Evolutionary conservation across 1,284 basidiomycete species (phyloP).

Genomic region (Ustilago shanxiensis): DNA sequence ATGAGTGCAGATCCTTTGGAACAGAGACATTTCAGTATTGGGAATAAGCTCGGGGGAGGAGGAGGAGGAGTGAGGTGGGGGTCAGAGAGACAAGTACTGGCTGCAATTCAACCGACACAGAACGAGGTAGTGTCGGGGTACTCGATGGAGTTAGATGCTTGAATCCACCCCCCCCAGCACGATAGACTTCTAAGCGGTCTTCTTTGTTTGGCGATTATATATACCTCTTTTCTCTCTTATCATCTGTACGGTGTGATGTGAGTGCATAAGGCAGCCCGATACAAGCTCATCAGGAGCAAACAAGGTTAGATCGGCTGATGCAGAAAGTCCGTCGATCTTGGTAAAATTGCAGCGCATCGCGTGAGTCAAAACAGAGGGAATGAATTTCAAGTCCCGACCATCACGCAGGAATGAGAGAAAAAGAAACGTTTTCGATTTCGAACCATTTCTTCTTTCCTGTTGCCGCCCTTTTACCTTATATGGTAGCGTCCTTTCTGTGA

Average conservation of each 20-base stretch:
- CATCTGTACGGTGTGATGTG: neutral
- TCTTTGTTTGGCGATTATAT: neutral
- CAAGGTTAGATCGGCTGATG: too few relatives aligned
- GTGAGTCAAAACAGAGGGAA: too few relatives aligned
- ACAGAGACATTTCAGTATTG: conserved; percentile 6
- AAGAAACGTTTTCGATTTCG: too few relatives aligned
- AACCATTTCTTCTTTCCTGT: too few relatives aligned
- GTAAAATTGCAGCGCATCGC: neutral
- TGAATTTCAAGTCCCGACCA: conserved; percentile 22
- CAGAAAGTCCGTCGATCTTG: too few relatives aligned
- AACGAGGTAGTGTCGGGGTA: conserved; percentile 5
- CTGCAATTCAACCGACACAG: conserved; percentile 21
- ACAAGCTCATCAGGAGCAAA: too few relatives aligned
- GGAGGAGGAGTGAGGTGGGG: neutral
- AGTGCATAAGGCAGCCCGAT: neutral
- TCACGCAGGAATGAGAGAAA: neutral
- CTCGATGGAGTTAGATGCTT: conserved; percentile 36
- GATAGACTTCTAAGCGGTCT: neutral
- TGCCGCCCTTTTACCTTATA: too few relatives aligned
- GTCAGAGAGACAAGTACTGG: neutral
- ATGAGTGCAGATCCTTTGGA: conserved; percentile 42
- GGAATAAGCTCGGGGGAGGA: conserved; percentile 10
- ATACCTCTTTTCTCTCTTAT: too few relatives aligned
- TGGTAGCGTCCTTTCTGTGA: too few relatives aligned
- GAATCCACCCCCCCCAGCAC: neutral